Evolutionary conservation across 257 asterid species (phyloP).

Genomic region (Solanum peruvianum): DNA sequence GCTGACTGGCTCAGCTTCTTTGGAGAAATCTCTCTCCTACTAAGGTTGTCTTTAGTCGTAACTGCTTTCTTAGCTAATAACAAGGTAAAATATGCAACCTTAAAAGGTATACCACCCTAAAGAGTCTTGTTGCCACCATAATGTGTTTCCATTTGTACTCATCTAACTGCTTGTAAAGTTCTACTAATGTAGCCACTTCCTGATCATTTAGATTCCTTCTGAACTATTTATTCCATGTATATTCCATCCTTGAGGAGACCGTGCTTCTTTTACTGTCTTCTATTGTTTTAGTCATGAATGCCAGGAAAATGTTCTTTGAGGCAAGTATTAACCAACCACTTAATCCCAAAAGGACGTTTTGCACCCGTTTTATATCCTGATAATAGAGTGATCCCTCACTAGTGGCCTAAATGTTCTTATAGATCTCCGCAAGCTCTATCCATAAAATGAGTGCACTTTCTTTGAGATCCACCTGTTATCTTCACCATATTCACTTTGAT

Average conservation of each 20-base stretch:
- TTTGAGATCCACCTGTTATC: background rate
- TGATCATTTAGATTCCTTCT: background rate
- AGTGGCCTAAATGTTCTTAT: background rate
- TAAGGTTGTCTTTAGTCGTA: background rate
- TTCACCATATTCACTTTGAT: background rate
- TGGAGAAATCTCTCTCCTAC: background rate
- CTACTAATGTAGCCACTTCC: background rate
- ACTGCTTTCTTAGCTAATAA: background rate
- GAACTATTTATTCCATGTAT: background rate
- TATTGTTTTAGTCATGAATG: background rate
- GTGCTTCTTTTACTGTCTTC: background rate
- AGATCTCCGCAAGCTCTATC: background rate
- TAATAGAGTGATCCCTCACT: background rate
- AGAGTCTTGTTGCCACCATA: background rate
- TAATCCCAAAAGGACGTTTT: background rate
- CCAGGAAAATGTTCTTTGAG: background rate
- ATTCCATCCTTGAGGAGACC: background rate
- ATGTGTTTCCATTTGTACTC: background rate
- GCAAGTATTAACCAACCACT: background rate
- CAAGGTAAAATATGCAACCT: background rate
- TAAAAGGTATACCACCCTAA: background rate
- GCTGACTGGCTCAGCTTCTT: background rate
- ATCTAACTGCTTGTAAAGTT: background rate
- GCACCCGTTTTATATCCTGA: background rate
- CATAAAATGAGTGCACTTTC: background rate